phyloP scores from a whole-genome alignment of 1,139 yeast genomes.

The Scheffersomyces insectosa region DNA sequence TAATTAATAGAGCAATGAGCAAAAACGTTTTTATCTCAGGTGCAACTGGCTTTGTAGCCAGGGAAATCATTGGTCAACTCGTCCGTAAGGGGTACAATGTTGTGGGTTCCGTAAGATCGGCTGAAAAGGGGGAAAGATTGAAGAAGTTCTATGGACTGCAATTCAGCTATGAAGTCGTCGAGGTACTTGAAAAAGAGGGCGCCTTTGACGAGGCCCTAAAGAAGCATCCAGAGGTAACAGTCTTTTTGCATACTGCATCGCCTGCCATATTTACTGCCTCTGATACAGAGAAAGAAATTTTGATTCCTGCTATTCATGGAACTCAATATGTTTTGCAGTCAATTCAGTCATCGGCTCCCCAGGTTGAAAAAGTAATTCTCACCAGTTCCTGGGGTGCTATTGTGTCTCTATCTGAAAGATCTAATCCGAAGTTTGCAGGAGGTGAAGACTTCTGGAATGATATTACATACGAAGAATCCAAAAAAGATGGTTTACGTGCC shows the following conservation, averaged over 20 bases:
- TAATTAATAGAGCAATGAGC: too few species aligned
- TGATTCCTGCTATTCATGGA: constrained; percentile 7
- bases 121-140: constrained; percentile 30
- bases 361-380: constrained; percentile 34
- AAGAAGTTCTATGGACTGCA: constrained; percentile 15
- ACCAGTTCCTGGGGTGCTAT: constrained; percentile 49
- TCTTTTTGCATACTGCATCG: constrained; percentile 44
- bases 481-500: constrained; percentile 36
- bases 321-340: constrained; percentile 15
- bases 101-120: constrained; percentile 37
- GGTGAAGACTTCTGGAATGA: constrained; percentile 43
- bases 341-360: constrained; percentile 23
- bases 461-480: constrained; percentile 37
- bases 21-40: constrained; percentile 35
- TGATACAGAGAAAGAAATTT: constrained; percentile 14
- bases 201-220: constrained; percentile 37
- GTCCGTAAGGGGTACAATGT: constrained; percentile 30
- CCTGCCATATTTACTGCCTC: constrained; percentile 30
- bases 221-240: constrained; percentile 28
- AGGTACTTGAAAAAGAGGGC: constrained; percentile 30
- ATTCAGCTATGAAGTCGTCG: constrained; percentile 36
- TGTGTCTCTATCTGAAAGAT: constrained; percentile 38
- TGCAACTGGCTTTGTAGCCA: constrained; percentile 42
- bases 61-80: constrained; percentile 26
- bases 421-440: constrained; percentile 26